Evolutionary conservation across 768 basidiomycete genomes (phyloP), one percentile per base, ranked within the genome.

Genomic region (Phlebiopsis gigantea): DNA sequence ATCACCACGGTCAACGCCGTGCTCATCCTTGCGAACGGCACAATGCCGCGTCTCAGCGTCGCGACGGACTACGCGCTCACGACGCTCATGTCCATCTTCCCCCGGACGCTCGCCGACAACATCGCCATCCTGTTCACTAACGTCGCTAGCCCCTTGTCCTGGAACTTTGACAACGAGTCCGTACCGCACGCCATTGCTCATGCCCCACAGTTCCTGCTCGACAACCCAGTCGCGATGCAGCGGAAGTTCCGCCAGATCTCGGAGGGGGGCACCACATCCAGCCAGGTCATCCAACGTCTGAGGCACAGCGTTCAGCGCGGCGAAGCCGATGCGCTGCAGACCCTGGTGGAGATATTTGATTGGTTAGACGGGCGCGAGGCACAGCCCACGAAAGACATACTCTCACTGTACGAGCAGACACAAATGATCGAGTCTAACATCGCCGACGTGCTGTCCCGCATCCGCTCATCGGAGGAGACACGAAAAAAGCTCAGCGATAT

Each of bases 1-100:
- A 50, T 67, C 51, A 41, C 39, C 4, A 53, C 53, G 22, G 55
- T 70, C 51, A 47, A 68, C 26, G 69, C 64, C 25, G 65, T 70
- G 22, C 53, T 69, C 59, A 66, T 70, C 45, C 62, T 70, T 19
- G 69, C 67, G 7, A 69, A 69, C 41, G 69, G 69, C 17, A 67
- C 69, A 6, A 19, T 55, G 7, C 45, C 59, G 15, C 66, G 66
- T 22, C 53, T 70, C 19, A 54, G 52, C n/a, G 64, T 65, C 17
- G 57, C 54, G n/a, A 68, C 68, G 2, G 64, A 66, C 29, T 68
- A 70, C 42, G 62, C 69, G 1, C 63, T 70, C 24, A 51, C 55
- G 21, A 63, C 62, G 10, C 57, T 67, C n/a, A 60, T 62, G 29
- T 52, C 63, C 17, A 63, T 68, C 45, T 67, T 69, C 55, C 68